Base-by-base conservation (phyloP, 192 early-diverging fungal species). In the Lobosporangium transversale region DNA sequence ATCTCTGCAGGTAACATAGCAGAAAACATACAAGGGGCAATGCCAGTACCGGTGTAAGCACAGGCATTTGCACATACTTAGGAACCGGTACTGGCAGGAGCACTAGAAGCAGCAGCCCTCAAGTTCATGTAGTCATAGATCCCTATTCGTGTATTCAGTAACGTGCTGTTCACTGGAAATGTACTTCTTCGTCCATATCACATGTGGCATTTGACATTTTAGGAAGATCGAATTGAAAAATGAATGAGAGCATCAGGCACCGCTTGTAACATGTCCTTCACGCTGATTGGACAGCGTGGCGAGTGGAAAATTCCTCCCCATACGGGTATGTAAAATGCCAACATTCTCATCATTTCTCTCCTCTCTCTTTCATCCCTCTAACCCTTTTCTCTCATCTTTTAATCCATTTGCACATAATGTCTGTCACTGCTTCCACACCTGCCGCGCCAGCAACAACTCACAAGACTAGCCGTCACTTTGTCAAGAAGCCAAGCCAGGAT, bases 401-500 rank as follows among this genome's bases (percentile, higher is more conserved):
- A n/a, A n/a, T 29, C 59, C 45, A 53, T 49, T 23, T 31, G 23
- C 43, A 15, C 40, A 78, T 64, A 56, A 70, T 70, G 66, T 79
- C 76, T 29, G 66, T 70, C 51, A 70, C 68, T 29, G 47, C 75
- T 4, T 44, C 69, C 32, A 60, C 67, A 40, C 55, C 66, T 14
- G 18, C 36, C 23, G 18, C 63, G 37, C 18, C 68, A 56, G 29
- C 44, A 18, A 58, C 51, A 9, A 44, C 32, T 33, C 68, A 63
- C 40, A 74, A 74, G 70, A 26, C 40, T 35, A 49, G 50, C 51
- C 58, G 58, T 44, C 48, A 33, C 4, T 66, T 64, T 52, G 69
- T 70, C 78, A 62, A 66, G 58, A 62, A 79, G 58, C 66, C 63
- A 23, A 66, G 54, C 53, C 64, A 67, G 52, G 68, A 76, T 45